phyloP scores from a whole-genome alignment of 139 green algal genomes.

The Tetraselmis striata region DNA sequence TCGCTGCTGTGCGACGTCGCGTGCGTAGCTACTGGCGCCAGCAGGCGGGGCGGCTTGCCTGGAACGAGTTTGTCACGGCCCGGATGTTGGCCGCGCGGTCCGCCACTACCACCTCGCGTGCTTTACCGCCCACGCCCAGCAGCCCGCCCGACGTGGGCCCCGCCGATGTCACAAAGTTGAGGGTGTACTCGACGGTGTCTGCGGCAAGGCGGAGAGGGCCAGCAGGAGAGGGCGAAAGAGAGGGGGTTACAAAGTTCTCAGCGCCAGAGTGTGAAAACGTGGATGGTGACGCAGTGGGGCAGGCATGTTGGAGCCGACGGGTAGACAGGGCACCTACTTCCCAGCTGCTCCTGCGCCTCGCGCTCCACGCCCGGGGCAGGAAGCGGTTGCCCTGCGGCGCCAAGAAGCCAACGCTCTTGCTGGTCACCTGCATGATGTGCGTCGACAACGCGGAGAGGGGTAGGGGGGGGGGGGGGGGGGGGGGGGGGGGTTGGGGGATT shows the following conservation, averaged over 20 bases:
- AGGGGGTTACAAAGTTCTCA: no score
- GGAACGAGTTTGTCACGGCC: not conserved
- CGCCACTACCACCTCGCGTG: not conserved
- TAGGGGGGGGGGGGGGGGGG: no score
- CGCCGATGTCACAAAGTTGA: not conserved
- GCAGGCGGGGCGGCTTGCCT: not conserved
- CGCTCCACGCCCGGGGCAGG: not conserved
- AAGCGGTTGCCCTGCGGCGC: not conserved
- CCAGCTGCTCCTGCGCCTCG: not conserved
- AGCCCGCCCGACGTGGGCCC: not conserved
- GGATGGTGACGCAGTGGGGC: no score
- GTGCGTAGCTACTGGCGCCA: not conserved
- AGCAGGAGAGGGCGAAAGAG: no score
- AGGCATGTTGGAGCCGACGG: no score
- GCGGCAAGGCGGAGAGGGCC: not conserved
- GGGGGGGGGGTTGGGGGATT: no score
- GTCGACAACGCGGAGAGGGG: no score
- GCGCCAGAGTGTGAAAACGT: no score
- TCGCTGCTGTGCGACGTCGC: no score
- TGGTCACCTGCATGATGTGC: not conserved
- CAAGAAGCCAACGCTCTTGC: not conserved
- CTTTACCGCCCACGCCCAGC: not conserved
- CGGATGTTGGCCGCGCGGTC: not conserved
- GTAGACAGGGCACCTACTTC: no score
- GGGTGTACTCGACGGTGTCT: not conserved